A percentile compares a stretch with the other conserved stretches of the same genome.
These are phyloP conservation scores for Skeletonema marinoi DNA, from an alignment of 108 stramenopile species.

Conservation along the genomic window DNA sequence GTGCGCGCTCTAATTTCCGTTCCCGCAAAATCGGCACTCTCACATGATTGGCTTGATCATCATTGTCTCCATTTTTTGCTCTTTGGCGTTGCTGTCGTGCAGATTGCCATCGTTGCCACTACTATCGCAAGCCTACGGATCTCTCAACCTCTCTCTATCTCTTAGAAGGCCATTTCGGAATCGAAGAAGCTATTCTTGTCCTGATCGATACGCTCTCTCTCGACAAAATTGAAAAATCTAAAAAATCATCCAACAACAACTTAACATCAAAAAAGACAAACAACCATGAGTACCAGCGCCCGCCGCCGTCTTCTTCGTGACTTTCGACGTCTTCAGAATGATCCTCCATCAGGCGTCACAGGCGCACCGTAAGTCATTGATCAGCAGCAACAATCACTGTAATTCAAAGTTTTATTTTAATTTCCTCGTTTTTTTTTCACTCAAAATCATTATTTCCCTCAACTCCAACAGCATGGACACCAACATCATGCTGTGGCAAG, in stretches of 20 bases:
- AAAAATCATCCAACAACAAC: background rate
- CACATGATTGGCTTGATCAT: no score
- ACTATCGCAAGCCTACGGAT: background rate
- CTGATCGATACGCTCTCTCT: background rate
- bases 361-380: constrained; percentile 80
- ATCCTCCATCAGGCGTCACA: constrained; percentile 97
- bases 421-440: background rate
- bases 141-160: background rate
- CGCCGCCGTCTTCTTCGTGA: constrained; percentile 96
- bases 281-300: constrained; percentile 94
- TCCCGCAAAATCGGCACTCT: no score
- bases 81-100: background rate
- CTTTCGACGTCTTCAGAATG: constrained; percentile 93
- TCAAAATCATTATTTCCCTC: background rate
- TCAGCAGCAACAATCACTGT: background rate
- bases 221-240: background rate
- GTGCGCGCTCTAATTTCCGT: background rate
- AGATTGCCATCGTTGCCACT: background rate
- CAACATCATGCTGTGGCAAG: constrained; percentile 97
- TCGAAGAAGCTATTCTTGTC: background rate
- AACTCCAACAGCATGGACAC: constrained; percentile 75
- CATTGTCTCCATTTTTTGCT: background rate
- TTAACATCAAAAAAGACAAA: background rate
- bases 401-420: background rate
- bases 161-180: background rate